Base-by-base conservation (phyloP, 2,329 filamentous ascomycete genomes). In the Curvularia eragrostidis region DNA sequence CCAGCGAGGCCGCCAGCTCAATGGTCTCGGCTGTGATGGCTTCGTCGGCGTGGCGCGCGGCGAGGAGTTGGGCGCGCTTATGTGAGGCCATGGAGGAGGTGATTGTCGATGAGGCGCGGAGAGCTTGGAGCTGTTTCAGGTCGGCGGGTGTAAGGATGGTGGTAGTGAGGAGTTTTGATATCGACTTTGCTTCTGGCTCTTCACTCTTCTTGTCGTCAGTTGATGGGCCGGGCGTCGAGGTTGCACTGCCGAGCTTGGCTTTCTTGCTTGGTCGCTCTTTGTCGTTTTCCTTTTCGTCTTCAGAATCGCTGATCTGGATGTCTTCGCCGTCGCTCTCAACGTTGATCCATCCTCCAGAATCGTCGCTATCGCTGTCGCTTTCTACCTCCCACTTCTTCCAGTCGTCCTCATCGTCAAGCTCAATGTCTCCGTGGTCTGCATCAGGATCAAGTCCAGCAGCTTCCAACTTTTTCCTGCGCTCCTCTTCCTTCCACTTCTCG, bases 101-200 rank as follows among this genome's bases (percentile, higher is more conserved):
- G 46, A 98, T 80, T 34, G 86, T 85, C 19, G 91, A 87, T 42
- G 89, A 83, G 48, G 90, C 83, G 46, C 91, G 91, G 23, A 99
- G 87, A 78, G 97, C 94, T 61, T 91, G 88, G 19, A 99, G 88
- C 76, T 98, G 98, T 66, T 91, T 89, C n/a, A 98, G 85, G 77
- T 99, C 95, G 12, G 95, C 95, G 0, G 95, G 95, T 0, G 95
- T 99, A 61, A 99, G 88, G 64, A 99, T 96, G 48, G 91, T 90
- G 2, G 91, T 96, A 0, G 91, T 97, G n/a, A 93, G 93, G 42
- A 97, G 86, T 69, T 88, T 92, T 52, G 73, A 75, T 44, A 76
- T 72, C n/a, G 65, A 64, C 48, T 75, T 73, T 12, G 77, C 39
- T n/a, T 80, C 79, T 4, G 72, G 64, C 5, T 79, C 75, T 26